Base-by-base conservation (phyloP, 2,329 filamentous ascomycete genomes). In the Claviceps sp. region DNA sequence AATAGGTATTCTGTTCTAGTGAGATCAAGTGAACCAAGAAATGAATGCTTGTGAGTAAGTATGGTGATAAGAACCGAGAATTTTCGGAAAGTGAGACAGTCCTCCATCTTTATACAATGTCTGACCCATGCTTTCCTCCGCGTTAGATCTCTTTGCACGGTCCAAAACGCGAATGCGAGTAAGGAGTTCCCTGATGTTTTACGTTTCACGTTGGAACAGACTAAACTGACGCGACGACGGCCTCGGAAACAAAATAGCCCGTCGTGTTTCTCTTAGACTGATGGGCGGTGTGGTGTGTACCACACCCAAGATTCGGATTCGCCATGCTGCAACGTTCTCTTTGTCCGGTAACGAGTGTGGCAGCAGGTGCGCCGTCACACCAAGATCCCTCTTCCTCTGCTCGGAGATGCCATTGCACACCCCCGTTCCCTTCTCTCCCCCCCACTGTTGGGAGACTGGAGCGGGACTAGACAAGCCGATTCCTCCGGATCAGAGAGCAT, bases 251-350 rank as follows among this genome's bases (percentile, higher is more conserved):
- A 34, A 50, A 47, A 6, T 22, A 2, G 37, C 13, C 8, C 50
- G 41, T 49, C 46, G n/a, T 41, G 22, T 45, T 16, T 37, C 18
- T 18, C 11, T 16, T n/a, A 42, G 30, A 45, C 26, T 5, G 16
- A 40, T 18, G n/a, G 7, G 16, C 22, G 16, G 48, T 50, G 18
- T 44, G 30, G 30, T 34, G 30, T 34, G 30, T 48, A 38, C 45
- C 43, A 34, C 37, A 48, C 48, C 22, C 8, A 37, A 22, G 22
- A 30, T 37, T 46, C 40, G 52, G 45, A 48, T 20, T 51, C 49
- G 45, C 26, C 48, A 54, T 42, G 45, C 30, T 30, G 49, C 30
- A 53, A 48, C 37, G 43, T 51, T 43, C 22, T 46, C 38, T 46
- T 18, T 16, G 11, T n/a, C 7, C 13, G 38, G 46, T 44, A 44